A percentile compares a stretch with the other conserved stretches of the same genome.
Evolutionary conservation across 2,329 filamentous ascomycete species (phyloP).

Genomic region (Chaetomium strumarium): DNA sequence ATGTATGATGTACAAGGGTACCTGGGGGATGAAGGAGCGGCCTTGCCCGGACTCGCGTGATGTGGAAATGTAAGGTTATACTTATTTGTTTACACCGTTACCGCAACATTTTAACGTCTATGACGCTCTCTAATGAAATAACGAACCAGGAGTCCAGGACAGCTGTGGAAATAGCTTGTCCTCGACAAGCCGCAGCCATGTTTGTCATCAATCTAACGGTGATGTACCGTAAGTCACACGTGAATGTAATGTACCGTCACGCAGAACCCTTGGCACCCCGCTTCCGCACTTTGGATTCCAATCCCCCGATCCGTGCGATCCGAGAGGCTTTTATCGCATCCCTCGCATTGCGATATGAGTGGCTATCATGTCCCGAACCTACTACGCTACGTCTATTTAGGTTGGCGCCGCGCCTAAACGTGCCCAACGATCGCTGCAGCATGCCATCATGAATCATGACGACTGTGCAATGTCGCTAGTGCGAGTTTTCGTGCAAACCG

Average conservation of each 20-base stretch:
- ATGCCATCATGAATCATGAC: not conserved
- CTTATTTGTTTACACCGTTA: too few species aligned
- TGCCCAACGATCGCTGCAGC: not conserved
- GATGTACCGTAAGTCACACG: too few species aligned
- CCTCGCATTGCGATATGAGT: constrained; percentile 11
- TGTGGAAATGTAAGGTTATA: too few species aligned
- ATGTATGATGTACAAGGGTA: not conserved
- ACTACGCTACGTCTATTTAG: not conserved
- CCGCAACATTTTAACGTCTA: too few species aligned
- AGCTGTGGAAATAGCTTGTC: too few species aligned
- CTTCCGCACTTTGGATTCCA: not conserved
- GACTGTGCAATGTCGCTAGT: not conserved
- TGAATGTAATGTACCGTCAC: too few species aligned
- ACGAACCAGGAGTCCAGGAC: too few species aligned
- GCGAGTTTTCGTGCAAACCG: not conserved
- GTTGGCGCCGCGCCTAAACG: not conserved
- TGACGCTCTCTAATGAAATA: too few species aligned
- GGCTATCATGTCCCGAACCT: not conserved
- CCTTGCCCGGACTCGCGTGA: too few species aligned
- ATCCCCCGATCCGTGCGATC: constrained; percentile 13
- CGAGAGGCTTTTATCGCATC: constrained; percentile 8
- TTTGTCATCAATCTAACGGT: too few species aligned
- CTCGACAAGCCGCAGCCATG: not conserved
- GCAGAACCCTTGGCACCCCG: not conserved
- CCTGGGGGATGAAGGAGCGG: too few species aligned